Evolutionary conservation across 2,329 filamentous ascomycete genomes (phyloP).

Genomic region (Verticillium nubilum): DNA sequence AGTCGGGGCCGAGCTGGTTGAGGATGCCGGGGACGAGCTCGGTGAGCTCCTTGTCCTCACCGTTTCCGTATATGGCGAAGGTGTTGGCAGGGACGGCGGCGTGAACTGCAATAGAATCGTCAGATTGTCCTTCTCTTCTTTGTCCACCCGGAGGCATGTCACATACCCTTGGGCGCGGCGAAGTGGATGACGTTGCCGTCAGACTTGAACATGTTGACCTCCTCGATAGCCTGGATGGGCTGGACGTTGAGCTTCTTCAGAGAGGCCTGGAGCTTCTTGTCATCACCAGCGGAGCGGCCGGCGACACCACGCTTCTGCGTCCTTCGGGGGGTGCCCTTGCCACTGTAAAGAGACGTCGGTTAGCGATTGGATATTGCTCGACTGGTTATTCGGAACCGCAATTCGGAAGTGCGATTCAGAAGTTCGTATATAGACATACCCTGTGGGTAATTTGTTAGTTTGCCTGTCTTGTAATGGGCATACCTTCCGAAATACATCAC

Average conservation of each 20-base stretch:
- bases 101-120: constrained; percentile 60
- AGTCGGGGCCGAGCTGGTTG: constrained; percentile 98
- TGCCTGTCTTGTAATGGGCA: neutral
- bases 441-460: constrained; percentile 18
- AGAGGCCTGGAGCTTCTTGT: constrained; percentile 98
- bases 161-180: constrained; percentile 89
- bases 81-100: constrained; percentile 97
- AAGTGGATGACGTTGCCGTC: constrained; percentile 99
- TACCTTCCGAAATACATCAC: constrained; percentile 25
- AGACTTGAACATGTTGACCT: constrained; percentile 99
- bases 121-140: neutral
- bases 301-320: constrained; percentile 93
- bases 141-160: constrained; percentile 1
- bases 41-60: constrained; percentile 99
- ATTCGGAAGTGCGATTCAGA: constrained; percentile 3
- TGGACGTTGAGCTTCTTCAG: constrained; percentile 99
- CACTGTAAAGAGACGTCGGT: constrained; percentile 42
- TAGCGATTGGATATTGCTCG: constrained; percentile 18
- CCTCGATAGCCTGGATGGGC: constrained; percentile 98
- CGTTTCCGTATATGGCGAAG: constrained; percentile 98
- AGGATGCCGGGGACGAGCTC: constrained; percentile 99
- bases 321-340: constrained; percentile 96
- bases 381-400: neutral
- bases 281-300: constrained; percentile 86
- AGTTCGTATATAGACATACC: constrained; percentile 25